Percentiles rank a stretch among this genome's conserved stretches.
Conservation (phyloP, 352 stramenopile species). For the Pythium rishiriense region DNA sequence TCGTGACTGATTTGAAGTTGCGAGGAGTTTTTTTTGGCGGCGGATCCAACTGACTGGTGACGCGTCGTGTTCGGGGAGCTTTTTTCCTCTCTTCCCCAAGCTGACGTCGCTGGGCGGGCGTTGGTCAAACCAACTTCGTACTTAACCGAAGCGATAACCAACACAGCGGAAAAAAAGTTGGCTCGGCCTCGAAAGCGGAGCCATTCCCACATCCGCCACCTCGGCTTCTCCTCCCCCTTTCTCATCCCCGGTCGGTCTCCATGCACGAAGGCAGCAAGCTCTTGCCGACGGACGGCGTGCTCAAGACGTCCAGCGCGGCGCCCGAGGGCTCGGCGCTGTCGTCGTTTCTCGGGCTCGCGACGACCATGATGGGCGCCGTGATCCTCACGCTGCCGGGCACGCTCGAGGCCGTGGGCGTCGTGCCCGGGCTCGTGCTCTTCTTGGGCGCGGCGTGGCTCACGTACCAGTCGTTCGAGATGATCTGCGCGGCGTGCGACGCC, state of each 20-base stretch:
- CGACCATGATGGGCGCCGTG: slow-evolving; percentile 83
- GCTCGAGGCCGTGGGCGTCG: slow-evolving; percentile 56
- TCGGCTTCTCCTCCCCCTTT: neutral
- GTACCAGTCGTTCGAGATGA: slow-evolving; percentile 74
- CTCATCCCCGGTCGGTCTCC: neutral
- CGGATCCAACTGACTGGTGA: slow-evolving; percentile 9
- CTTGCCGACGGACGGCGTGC: slow-evolving; percentile 14
- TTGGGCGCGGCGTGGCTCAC: slow-evolving; percentile 54
- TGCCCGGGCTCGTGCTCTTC: slow-evolving; percentile 56
- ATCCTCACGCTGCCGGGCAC: slow-evolving; percentile 75
- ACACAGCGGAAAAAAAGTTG: no score
- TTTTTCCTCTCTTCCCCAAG: neutral
- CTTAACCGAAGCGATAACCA: slow-evolving; percentile 11
- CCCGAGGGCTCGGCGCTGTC: slow-evolving; percentile 60
- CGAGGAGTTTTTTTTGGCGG: neutral
- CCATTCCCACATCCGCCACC: neutral
- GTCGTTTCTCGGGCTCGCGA: slow-evolving; percentile 75
- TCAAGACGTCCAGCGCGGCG: slow-evolving; percentile 8
- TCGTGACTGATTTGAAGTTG: slow-evolving; percentile 2
- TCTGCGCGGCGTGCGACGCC: slow-evolving; percentile 63
- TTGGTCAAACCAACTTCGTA: slow-evolving; percentile 6
- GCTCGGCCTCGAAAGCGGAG: neutral
- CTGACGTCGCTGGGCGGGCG: neutral
- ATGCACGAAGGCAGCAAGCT: slow-evolving; percentile 25
- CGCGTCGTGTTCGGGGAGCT: neutral